Evolutionary conservation across 495 filamentous ascomycete genomes (phyloP).

Genomic region (Rusavskia elegans): DNA sequence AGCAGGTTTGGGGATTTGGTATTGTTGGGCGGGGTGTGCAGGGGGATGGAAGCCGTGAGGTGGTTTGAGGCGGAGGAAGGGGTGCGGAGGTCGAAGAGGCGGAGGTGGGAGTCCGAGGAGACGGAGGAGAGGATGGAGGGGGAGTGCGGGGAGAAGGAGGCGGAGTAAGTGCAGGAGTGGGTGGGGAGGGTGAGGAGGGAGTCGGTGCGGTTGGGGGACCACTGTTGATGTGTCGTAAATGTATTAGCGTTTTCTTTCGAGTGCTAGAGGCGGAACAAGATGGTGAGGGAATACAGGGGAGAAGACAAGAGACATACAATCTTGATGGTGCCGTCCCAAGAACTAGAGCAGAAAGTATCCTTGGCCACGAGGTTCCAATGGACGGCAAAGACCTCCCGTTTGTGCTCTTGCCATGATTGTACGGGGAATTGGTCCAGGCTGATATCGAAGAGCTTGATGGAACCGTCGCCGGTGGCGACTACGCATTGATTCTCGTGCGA

Average conservation of each 20-base stretch:
- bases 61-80: conserved; percentile 72
- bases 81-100: conserved; percentile 78
- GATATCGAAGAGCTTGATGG: conserved; percentile 85
- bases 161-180: conserved; percentile 80
- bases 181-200: conserved; percentile 75
- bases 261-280: too few species aligned
- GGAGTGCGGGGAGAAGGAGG: conserved; percentile 64
- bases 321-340: conserved; percentile 91
- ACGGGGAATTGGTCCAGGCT: conserved; percentile 64
- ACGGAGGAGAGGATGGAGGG: conserved; percentile 68
- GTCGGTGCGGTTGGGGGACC: conserved; percentile 55
- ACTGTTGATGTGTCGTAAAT: too few species aligned
- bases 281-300: background rate
- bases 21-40: conserved; percentile 38
- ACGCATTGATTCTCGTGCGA: conserved; percentile 86
- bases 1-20: conserved; percentile 20
- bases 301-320: conserved; percentile 31
- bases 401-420: conserved; percentile 79
- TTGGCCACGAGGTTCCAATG: conserved; percentile 88
- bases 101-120: conserved; percentile 67
- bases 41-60: conserved; percentile 57
- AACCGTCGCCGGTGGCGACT: conserved; percentile 76
- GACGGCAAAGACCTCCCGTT: conserved; percentile 77
- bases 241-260: too few species aligned
- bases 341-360: conserved; percentile 70